Conservation (phyloP, 2,329 filamentous ascomycete genomes). For the Dactylonectria macrodidyma region DNA sequence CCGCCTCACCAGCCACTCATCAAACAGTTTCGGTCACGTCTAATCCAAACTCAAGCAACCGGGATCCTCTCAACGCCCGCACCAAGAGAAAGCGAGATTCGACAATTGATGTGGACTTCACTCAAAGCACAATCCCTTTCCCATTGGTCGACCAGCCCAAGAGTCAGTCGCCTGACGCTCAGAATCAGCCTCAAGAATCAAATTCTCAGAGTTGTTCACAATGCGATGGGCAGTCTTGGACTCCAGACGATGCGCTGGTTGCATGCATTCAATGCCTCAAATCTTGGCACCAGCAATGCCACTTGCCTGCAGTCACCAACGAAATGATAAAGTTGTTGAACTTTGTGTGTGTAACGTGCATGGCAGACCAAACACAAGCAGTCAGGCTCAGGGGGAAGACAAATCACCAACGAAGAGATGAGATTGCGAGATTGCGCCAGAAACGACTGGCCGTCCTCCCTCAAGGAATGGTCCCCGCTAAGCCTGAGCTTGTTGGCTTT, state of each 20-base stretch:
- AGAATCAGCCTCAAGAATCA: constrained; percentile 8
- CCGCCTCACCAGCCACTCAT: constrained; percentile 10
- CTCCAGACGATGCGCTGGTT: constrained; percentile 25
- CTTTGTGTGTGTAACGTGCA: constrained; percentile 42
- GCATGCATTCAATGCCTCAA: constrained; percentile 42
- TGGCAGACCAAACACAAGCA: constrained; percentile 23
- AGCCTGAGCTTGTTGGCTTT: constrained; percentile 57
- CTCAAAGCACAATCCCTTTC: constrained; percentile 51
- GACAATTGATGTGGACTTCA: constrained; percentile 48
- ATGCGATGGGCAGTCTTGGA: constrained; percentile 33
- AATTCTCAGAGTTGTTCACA: constrained; percentile 30
- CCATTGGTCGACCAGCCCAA: constrained; percentile 34
- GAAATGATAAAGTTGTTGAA: constrained; percentile 8
- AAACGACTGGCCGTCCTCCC: constrained; percentile 53
- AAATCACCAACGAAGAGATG: constrained; percentile 39
- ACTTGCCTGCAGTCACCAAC: constrained; percentile 27
- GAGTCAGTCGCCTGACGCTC: constrained; percentile 7
- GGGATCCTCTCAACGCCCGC: constrained; percentile 23
- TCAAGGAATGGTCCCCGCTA: constrained; percentile 51
- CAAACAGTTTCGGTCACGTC: constrained; percentile 21
- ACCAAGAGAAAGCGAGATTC: constrained; percentile 51
- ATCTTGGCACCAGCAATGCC: constrained; percentile 47
- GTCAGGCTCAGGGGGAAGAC: constrained; percentile 31
- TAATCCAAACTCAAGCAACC: constrained; percentile 4
- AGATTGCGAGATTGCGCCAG: constrained; percentile 52